phyloP scores from a whole-genome alignment of 2,329 filamentous ascomycete species.

The Fusarium fujikuroi region DNA sequence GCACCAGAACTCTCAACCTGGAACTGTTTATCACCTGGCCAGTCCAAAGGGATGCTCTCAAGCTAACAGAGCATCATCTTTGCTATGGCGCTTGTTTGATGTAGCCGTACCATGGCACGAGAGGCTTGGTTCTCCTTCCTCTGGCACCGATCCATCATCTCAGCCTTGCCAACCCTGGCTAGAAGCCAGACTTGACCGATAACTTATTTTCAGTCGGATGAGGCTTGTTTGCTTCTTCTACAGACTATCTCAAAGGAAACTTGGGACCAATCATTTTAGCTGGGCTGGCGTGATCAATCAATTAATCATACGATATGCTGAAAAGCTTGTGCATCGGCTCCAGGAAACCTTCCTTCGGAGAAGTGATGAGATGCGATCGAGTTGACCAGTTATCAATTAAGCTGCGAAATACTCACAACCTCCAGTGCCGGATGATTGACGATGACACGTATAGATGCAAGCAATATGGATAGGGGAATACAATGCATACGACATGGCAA shows the following conservation, averaged over 20 bases:
- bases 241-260: background rate
- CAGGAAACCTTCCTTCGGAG: slow-evolving; percentile 4
- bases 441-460: background rate
- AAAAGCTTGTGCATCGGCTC: slow-evolving; percentile 8
- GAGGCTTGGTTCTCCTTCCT: slow-evolving; percentile 24
- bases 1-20: background rate
- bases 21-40: background rate
- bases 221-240: slow-evolving; percentile 34
- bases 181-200: slow-evolving; percentile 10
- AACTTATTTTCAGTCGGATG: background rate
- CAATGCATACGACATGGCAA: background rate
- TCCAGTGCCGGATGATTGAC: slow-evolving; percentile 6
- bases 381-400: slow-evolving; percentile 20
- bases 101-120: slow-evolving; percentile 8
- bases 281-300: slow-evolving; percentile 41
- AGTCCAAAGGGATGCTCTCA: background rate
- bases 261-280: slow-evolving; percentile 23
- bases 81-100: background rate
- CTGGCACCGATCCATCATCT: slow-evolving; percentile 34
- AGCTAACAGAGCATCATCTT: background rate
- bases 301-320: slow-evolving; percentile 44
- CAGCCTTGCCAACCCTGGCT: slow-evolving; percentile 42
- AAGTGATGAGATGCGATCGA: slow-evolving; percentile 6
- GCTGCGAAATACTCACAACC: slow-evolving; percentile 25
- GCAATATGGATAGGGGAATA: background rate